Conservation (phyloP, 768 basidiomycete genomes). For the Kwoniella sp. region DNA sequence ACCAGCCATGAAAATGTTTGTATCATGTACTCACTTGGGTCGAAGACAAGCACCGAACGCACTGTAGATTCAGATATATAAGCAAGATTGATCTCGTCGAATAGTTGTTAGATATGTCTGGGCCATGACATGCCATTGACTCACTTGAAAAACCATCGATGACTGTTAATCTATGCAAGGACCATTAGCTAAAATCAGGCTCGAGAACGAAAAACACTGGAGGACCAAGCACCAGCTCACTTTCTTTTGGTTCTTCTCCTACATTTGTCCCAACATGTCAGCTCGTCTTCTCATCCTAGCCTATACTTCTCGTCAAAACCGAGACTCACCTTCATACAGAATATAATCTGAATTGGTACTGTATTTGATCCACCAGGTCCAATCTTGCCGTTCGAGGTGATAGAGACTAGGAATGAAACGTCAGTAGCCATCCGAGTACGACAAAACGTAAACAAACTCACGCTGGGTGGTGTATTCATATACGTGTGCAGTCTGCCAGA, state of each 20-base stretch:
- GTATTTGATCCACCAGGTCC: constrained; percentile 71
- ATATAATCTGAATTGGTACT: constrained; percentile 88
- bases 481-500: constrained; percentile 40
- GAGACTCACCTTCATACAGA: constrained; percentile 59
- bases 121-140: constrained; percentile 7
- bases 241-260: constrained; percentile 73
- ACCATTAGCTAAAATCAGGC: constrained; percentile 8
- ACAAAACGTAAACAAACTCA: constrained; percentile 55
- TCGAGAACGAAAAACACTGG: neutral
- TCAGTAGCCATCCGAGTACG: constrained; percentile 8
- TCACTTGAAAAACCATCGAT: constrained; percentile 85
- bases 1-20: no score
- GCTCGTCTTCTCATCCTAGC: constrained; percentile 61
- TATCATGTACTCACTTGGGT: constrained; percentile 45
- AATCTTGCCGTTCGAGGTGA: constrained; percentile 73
- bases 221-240: constrained; percentile 16
- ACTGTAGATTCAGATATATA: constrained; percentile 18
- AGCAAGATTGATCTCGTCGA: constrained; percentile 5
- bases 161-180: constrained; percentile 74
- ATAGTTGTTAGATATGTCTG: no score
- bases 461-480: constrained; percentile 74
- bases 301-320: constrained; percentile 50
- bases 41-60: constrained; percentile 50
- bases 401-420: constrained; percentile 72
- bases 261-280: neutral